Evolutionary conservation across 345 rosid genomes (phyloP), one percentile per base, ranked within the genome.

Genomic region (Diplotaxis tenuifolia): DNA sequence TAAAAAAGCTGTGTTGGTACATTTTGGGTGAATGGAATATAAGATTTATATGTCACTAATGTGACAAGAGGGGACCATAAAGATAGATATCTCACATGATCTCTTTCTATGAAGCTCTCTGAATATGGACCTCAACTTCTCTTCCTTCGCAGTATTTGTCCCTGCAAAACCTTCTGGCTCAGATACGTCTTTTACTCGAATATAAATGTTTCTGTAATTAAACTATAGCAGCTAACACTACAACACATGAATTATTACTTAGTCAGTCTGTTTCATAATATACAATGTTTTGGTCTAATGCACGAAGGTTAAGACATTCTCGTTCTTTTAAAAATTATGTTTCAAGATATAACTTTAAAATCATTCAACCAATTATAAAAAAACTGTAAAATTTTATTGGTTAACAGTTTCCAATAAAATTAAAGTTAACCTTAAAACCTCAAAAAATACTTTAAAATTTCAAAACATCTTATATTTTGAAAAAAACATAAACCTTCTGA

Each of bases 21-120:
- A 14, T 38, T 63, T 54, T 56, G 36, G 63, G 34, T 60, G 47
- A 49, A 25, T 40, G 61, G 20, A 36, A 12, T 20, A 67, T 67
- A 22, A 11, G 52, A 65, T 4, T 19, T 6, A 29, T n/a, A 14
- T 8, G 57, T 38, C 21, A 23, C 19, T 67, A 49, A 12, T 58
- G 61, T 36, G 53, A 38, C 63, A 52, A 61, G 68, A 75, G 74
- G 74, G 78, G 69, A 75, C 78, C 78, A 75, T 32, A 34, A 47
- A 58, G 61, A 66, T 57, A 47, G 55, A 67, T 34, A 36, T 8
- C 25, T 61, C 79, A 75, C 79, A 75, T 68, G 74, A 53, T 62
- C 63, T 68, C 62, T 70, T 42, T 70, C 66, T 42, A 16, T 40
- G 47, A 4, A 56, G 29, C 74, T 62, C 62, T 42, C 18, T 18